A percentile compares a stretch with the other conserved stretches of the same genome.
Conservation (phyloP, 192 early-diverging fungal genomes). For the Phycomyces blakesleeanus region DNA sequence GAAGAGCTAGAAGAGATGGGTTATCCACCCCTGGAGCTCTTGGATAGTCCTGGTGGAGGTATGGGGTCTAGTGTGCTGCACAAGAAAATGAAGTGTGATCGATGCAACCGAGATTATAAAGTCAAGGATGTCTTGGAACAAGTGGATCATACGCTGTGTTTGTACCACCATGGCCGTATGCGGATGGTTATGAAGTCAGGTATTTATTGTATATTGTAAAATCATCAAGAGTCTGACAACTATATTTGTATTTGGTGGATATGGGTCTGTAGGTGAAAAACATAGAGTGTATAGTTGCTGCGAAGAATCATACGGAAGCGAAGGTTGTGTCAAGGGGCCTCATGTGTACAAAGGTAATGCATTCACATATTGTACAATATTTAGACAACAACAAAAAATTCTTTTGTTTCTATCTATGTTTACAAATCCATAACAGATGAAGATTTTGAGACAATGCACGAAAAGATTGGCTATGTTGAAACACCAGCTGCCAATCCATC, state of each 20-base stretch:
- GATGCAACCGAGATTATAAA: slow-evolving; percentile 45
- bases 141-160: slow-evolving; percentile 38
- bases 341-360: slow-evolving; percentile 69
- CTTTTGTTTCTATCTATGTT: no score
- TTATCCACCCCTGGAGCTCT: slow-evolving; percentile 36
- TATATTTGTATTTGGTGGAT: no score
- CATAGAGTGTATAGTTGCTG: slow-evolving; percentile 47
- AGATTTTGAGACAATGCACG: slow-evolving; percentile 35
- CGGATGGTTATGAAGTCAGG: slow-evolving; percentile 15
- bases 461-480: slow-evolving; percentile 36
- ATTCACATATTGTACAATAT: slow-evolving; percentile 23
- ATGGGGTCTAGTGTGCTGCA: slow-evolving; percentile 5
- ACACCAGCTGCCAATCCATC: slow-evolving; percentile 30
- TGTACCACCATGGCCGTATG: slow-evolving; percentile 42
- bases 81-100: slow-evolving; percentile 36
- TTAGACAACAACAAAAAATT: slow-evolving; percentile 18
- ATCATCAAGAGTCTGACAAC: no score
- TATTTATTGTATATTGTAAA: no score
- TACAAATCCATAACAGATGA: slow-evolving; percentile 30
- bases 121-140: slow-evolving; percentile 38
- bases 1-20: slow-evolving; percentile 33
- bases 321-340: slow-evolving; percentile 55
- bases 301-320: slow-evolving; percentile 30
- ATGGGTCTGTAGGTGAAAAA: slow-evolving; percentile 16
- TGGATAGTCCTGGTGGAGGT: slow-evolving; percentile 6